Conservation (phyloP, 306 rosid species). For the Clitoria ternatea region DNA sequence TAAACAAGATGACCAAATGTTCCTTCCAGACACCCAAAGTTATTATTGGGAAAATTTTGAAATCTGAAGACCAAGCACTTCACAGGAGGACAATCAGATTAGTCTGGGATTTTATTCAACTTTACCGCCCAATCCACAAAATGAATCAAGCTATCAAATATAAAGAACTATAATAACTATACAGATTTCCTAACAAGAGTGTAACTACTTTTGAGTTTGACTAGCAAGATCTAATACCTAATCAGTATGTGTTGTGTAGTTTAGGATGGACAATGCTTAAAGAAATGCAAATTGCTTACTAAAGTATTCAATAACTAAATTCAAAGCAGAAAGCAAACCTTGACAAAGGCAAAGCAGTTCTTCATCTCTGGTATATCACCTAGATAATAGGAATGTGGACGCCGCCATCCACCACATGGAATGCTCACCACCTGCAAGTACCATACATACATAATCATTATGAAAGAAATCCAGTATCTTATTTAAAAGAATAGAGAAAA, state of each 20-base stretch:
- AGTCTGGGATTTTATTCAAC: conserved; percentile 11
- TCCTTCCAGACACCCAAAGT: neutral
- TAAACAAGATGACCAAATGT: conserved; percentile 9
- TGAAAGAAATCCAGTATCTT: too few relatives aligned
- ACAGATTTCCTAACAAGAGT: neutral
- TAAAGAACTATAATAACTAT: neutral
- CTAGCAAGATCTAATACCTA: neutral
- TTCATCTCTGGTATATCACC: conserved; percentile 82
- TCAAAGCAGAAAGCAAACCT: conserved; percentile 47
- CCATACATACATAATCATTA: too few relatives aligned
- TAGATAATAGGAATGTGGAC: conserved; percentile 83
- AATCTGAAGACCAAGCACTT: conserved; percentile 16
- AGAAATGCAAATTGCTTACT: conserved; percentile 4
- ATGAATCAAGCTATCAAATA: neutral
- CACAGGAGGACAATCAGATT: neutral
- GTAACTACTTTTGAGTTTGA: neutral
- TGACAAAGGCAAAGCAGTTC: conserved; percentile 89
- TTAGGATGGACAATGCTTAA: neutral
- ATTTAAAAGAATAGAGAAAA: too few relatives aligned
- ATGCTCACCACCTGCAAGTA: conserved; percentile 65
- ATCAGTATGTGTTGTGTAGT: conserved; percentile 7
- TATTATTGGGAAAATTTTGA: conserved; percentile 4
- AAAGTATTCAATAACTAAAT: neutral
- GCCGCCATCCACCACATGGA: conserved; percentile 98
- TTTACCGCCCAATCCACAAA: neutral